Percentiles rank a stretch among this genome's conserved stretches.
Conservation (phyloP, 768 basidiomycete genomes). For the Gymnopilus junonius region DNA sequence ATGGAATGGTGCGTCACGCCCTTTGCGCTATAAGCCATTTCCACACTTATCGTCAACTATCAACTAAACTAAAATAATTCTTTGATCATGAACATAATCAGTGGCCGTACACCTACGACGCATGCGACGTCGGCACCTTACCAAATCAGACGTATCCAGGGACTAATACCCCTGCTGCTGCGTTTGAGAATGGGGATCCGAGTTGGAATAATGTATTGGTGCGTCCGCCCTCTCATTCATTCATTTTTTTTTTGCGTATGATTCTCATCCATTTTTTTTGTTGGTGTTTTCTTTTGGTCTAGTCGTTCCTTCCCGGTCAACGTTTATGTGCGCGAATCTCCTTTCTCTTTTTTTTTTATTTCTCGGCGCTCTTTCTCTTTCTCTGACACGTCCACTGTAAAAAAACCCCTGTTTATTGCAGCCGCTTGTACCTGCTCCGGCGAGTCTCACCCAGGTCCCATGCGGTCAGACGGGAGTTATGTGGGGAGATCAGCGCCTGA, state of each 20-base stretch:
- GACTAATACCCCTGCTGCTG: slow-evolving; percentile 47
- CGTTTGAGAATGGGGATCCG: slow-evolving; percentile 46
- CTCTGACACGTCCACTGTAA: no score
- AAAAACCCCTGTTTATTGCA: no score
- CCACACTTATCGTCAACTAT: no score
- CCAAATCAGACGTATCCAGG: slow-evolving; percentile 78
- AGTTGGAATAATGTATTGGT: slow-evolving; percentile 42
- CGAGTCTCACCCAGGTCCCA: slow-evolving; percentile 45
- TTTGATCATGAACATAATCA: slow-evolving; percentile 11
- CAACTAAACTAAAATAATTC: no score
- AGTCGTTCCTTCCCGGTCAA: slow-evolving; percentile 76
- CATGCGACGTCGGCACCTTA: slow-evolving; percentile 82
- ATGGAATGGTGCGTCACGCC: slow-evolving; percentile 57
- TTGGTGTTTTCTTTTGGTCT: not conserved
- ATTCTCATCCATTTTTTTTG: not conserved
- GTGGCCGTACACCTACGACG: slow-evolving; percentile 76
- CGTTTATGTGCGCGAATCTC: slow-evolving; percentile 31
- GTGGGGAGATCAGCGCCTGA: slow-evolving; percentile 68
- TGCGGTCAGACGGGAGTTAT: slow-evolving; percentile 52
- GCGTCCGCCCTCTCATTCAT: not conserved
- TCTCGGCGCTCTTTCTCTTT: not conserved
- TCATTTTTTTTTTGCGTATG: no score
- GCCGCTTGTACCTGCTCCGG: slow-evolving; percentile 44
- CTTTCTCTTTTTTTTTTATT: no score
- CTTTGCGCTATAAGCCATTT: no score